These are phyloP conservation scores for Phytophthora lateralis DNA, from an alignment of 352 stramenopile species.

Conservation along the genomic window DNA sequence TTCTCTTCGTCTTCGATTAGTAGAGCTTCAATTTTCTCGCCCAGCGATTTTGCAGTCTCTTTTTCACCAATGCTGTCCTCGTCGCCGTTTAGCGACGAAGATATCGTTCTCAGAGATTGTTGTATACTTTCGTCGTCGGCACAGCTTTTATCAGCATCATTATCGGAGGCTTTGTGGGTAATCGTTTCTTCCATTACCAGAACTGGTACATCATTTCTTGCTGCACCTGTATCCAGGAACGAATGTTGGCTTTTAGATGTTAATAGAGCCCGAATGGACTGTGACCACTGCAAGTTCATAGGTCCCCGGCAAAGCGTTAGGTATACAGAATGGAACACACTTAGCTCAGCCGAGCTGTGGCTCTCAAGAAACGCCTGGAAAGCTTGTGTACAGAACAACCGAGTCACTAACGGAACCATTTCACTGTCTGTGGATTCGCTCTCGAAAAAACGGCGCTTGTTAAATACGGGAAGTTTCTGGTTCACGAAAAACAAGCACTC, in stretches of 20 bases:
- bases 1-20: constrained; percentile 29
- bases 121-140: not conserved
- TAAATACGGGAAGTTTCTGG: constrained; percentile 86
- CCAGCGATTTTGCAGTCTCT: constrained; percentile 22
- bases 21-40: constrained; percentile 41
- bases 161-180: not conserved
- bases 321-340: constrained; percentile 82
- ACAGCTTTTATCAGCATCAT: not conserved
- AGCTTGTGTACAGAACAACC: constrained; percentile 73
- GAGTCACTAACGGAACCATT: constrained; percentile 67
- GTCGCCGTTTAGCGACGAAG: constrained; percentile 1
- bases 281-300: constrained; percentile 60
- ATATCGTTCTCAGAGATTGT: not conserved
- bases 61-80: constrained; percentile 1
- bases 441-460: constrained; percentile 83
- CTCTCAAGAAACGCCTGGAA: constrained; percentile 86
- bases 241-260: constrained; percentile 31
- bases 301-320: constrained; percentile 54
- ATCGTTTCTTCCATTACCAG: constrained; percentile 17
- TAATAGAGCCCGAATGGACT: constrained; percentile 38
- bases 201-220: constrained; percentile 29
- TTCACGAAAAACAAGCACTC: constrained; percentile 90
- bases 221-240: constrained; percentile 22
- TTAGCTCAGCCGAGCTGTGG: constrained; percentile 70
- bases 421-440: constrained; percentile 63